These are phyloP conservation scores for Monosporascus sp. DNA, from an alignment of 2,329 filamentous ascomycete genomes.

Conservation along the genomic window DNA sequence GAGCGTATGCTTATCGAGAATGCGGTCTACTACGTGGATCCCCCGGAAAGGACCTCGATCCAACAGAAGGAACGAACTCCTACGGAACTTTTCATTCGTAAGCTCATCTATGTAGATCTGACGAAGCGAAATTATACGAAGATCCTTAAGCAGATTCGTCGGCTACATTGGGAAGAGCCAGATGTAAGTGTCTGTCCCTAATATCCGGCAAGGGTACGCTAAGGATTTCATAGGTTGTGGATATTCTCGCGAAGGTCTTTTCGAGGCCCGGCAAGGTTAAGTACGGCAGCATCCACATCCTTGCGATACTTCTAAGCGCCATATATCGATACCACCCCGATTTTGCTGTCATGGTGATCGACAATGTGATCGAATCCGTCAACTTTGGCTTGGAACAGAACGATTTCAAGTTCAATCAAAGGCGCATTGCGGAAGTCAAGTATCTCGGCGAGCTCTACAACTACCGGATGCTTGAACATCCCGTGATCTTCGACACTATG, in stretches of 20 bases:
- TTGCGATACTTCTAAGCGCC: constrained; percentile 83
- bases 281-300: constrained; percentile 90
- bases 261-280: constrained; percentile 96
- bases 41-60: constrained; percentile 86
- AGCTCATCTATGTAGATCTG: constrained; percentile 88
- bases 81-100: constrained; percentile 86
- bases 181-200: constrained; percentile 49
- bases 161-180: constrained; percentile 93
- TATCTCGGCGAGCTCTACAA: constrained; percentile 96
- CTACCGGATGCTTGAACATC: constrained; percentile 93
- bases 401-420: constrained; percentile 96
- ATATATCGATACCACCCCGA: constrained; percentile 87
- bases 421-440: constrained; percentile 90
- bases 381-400: constrained; percentile 87
- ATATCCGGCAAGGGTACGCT: constrained; percentile 10
- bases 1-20: constrained; percentile 99
- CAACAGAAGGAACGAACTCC: constrained; percentile 95
- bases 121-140: constrained; percentile 92
- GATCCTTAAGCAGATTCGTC: constrained; percentile 87
- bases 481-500: constrained; percentile 89
- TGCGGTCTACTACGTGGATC: constrained; percentile 95
- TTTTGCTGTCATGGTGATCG: constrained; percentile 87
- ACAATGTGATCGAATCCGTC: constrained; percentile 85
- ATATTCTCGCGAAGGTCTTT: constrained; percentile 82
- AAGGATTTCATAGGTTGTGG: constrained; percentile 50